Percentiles rank a stretch among this genome's conserved stretches.
phyloP scores from a whole-genome alignment of 2,329 filamentous ascomycete species.

The Hypoxylon sp. region DNA sequence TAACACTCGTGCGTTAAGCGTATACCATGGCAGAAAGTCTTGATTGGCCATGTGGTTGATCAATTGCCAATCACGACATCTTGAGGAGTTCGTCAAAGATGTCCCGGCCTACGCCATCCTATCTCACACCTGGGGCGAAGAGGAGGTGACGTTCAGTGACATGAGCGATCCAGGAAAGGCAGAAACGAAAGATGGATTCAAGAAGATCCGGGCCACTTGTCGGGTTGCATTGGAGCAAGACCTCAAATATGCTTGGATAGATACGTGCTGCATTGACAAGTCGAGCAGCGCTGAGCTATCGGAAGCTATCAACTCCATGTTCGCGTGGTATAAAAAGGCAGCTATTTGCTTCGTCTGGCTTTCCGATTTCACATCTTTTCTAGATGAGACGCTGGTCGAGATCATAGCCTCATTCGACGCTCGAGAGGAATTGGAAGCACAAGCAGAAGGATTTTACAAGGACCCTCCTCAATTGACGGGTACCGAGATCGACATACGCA shows the following conservation, averaged over 20 bases:
- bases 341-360: slow-evolving; percentile 45
- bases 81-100: slow-evolving; percentile 45
- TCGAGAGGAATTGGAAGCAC: slow-evolving; percentile 32
- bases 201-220: slow-evolving; percentile 42
- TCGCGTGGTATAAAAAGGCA: slow-evolving; percentile 44
- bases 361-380: slow-evolving; percentile 36
- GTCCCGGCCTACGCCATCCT: slow-evolving; percentile 47
- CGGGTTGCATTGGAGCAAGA: slow-evolving; percentile 33
- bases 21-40: slow-evolving; percentile 23
- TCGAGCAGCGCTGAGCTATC: slow-evolving; percentile 48
- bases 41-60: slow-evolving; percentile 43
- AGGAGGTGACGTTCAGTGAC: slow-evolving; percentile 41
- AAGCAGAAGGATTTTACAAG: slow-evolving; percentile 24
- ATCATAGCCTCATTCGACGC: slow-evolving; percentile 38
- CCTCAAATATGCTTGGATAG: slow-evolving; percentile 46
- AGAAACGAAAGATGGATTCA: slow-evolving; percentile 21
- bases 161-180: slow-evolving; percentile 23
- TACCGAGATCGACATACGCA: slow-evolving; percentile 40
- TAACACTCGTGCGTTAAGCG: neutral
- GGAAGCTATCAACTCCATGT: slow-evolving; percentile 50
- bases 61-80: slow-evolving; percentile 37
- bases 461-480: slow-evolving; percentile 37
- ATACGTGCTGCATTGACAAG: slow-evolving; percentile 50
- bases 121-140: slow-evolving; percentile 45
- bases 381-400: slow-evolving; percentile 28